Evolutionary conservation across 176 grass and related monocot species (phyloP).

Genomic region (Phragmites australis): DNA sequence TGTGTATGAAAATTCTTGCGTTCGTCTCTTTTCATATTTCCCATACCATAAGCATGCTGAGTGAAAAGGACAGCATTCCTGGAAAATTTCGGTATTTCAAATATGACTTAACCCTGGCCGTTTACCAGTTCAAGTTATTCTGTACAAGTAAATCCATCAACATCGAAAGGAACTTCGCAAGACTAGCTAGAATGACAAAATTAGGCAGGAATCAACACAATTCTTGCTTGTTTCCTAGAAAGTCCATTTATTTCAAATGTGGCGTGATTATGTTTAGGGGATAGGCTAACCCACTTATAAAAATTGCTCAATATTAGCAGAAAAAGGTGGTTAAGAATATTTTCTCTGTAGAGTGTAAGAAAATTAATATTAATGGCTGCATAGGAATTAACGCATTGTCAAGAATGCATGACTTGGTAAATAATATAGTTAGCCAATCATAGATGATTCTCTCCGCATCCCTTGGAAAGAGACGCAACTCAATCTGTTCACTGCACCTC

Average conservation of each 20-base stretch:
- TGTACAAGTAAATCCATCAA: neutral
- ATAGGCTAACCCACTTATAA: neutral
- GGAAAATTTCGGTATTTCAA: neutral
- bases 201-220: neutral
- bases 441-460: slow-evolving; percentile 14
- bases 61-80: too few species aligned
- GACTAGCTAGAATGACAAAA: neutral
- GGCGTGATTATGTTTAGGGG: neutral
- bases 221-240: neutral
- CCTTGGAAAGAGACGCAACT: slow-evolving; percentile 17
- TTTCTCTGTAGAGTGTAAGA: neutral
- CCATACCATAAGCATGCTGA: too few species aligned
- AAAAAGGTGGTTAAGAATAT: neutral
- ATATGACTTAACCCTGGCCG: neutral
- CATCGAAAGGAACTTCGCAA: neutral
- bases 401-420: slow-evolving; percentile 30
- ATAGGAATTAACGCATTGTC: neutral
- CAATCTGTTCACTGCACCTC: neutral
- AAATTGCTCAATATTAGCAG: neutral
- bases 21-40: too few species aligned
- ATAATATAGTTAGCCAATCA: neutral
- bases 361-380: neutral
- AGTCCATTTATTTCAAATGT: neutral
- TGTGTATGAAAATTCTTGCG: too few species aligned
- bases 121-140: slow-evolving; percentile 43